phyloP scores from a whole-genome alignment of 169 alveolate genomes.

The Miamiensis avidus region DNA sequence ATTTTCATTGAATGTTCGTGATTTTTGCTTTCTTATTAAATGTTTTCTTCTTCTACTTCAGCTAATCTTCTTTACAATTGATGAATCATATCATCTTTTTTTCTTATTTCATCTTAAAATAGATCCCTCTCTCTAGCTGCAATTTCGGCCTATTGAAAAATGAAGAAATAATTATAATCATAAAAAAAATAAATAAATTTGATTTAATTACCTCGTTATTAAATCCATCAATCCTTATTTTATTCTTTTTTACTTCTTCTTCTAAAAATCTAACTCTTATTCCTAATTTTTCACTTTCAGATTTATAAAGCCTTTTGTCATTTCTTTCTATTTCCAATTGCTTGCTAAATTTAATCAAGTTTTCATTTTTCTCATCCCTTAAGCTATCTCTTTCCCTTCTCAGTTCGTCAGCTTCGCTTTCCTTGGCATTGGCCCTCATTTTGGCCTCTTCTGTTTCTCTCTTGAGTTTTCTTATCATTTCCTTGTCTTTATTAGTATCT shows the following conservation, averaged over 20 bases:
- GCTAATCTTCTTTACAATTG: constrained; percentile 38
- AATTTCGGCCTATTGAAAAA: constrained; percentile 16
- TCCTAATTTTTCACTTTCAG: constrained; percentile 39
- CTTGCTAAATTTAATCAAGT: constrained; percentile 35
- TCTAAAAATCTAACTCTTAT: constrained; percentile 42
- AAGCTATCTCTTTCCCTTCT: constrained; percentile 47
- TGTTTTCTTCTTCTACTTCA: constrained; percentile 42
- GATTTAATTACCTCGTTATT: background rate
- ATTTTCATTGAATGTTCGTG: constrained; percentile 23
- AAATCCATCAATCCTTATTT: constrained; percentile 31
- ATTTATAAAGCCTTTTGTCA: constrained; percentile 41
- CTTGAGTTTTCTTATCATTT: constrained; percentile 29
- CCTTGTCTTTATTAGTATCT: constrained; percentile 43
- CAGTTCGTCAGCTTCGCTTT: constrained; percentile 43
- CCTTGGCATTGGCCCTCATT: constrained; percentile 10
- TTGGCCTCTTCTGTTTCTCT: constrained; percentile 42
- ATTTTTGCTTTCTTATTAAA: constrained; percentile 14
- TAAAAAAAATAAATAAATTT: no score
- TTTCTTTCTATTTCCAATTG: constrained; percentile 41
- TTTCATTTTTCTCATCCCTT: constrained; percentile 51
- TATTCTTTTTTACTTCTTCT: constrained; percentile 44
- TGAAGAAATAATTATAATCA: background rate
- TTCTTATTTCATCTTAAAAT: constrained; percentile 35
- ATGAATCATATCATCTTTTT: constrained; percentile 48
- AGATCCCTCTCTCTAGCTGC: constrained; percentile 38